Percentiles rank a stretch among this genome's conserved stretches.
phyloP scores from a whole-genome alignment of 2,329 filamentous ascomycete genomes.

The Nannizziopsis arthrosporioides region DNA sequence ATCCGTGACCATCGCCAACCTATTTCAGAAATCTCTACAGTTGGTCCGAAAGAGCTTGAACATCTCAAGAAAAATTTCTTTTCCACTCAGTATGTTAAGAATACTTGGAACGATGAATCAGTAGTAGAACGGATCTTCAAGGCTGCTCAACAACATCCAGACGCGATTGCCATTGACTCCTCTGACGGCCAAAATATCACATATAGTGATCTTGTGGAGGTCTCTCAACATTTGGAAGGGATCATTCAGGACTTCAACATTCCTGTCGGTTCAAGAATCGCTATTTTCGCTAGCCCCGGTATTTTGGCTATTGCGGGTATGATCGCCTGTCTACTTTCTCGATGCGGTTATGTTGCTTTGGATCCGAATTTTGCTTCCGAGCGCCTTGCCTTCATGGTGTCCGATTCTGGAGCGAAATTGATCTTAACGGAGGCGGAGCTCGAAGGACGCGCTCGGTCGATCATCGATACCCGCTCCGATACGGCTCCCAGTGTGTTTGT shows the following conservation, averaged over 20 bases:
- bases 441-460: slow-evolving; percentile 9
- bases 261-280: slow-evolving; percentile 9
- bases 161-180: slow-evolving; percentile 16
- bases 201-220: slow-evolving; percentile 14
- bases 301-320: slow-evolving; percentile 18
- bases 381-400: slow-evolving; percentile 17
- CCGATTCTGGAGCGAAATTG: slow-evolving; percentile 14
- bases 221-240: background rate
- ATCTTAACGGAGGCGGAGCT: slow-evolving; percentile 13
- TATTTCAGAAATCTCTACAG: slow-evolving; percentile 18
- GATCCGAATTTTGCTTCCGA: slow-evolving; percentile 19
- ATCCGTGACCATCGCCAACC: slow-evolving; percentile 20
- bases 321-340: slow-evolving; percentile 12
- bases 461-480: slow-evolving; percentile 6
- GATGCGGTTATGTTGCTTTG: slow-evolving; percentile 15
- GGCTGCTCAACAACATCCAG: slow-evolving; percentile 13
- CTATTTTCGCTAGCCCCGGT: slow-evolving; percentile 17
- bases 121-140: slow-evolving; percentile 14
- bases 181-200: slow-evolving; percentile 16
- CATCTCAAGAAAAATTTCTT: slow-evolving; percentile 16
- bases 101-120: slow-evolving; percentile 16
- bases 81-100: slow-evolving; percentile 12
- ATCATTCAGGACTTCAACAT: background rate
- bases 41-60: slow-evolving; percentile 18
- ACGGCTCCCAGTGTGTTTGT: slow-evolving; percentile 1